Conservation (phyloP, 2,329 filamentous ascomycete species). For the Pseudogymnoascus sp. region DNA sequence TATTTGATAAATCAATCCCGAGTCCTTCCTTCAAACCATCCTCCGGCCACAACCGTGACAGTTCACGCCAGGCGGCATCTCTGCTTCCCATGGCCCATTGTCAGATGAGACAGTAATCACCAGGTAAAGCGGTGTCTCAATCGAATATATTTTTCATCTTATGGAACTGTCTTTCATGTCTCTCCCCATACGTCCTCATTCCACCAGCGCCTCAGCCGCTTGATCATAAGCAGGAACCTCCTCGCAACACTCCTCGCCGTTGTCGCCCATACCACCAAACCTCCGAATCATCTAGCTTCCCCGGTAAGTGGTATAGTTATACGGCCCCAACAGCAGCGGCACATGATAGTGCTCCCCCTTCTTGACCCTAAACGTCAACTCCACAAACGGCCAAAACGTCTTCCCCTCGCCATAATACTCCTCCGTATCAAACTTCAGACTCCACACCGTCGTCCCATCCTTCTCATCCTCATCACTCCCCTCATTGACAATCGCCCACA, state of each 20-base stretch:
- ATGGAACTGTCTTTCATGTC: not conserved
- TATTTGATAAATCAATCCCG: not conserved
- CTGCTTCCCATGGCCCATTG: not conserved
- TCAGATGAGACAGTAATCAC: not conserved
- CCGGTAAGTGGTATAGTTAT: slow-evolving; percentile 74
- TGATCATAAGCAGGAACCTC: not conserved
- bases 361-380: slow-evolving; percentile 43
- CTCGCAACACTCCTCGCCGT: not conserved
- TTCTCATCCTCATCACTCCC: slow-evolving; percentile 12
- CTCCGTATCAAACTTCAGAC: slow-evolving; percentile 63
- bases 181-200: not conserved
- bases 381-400: slow-evolving; percentile 49
- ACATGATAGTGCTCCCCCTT: slow-evolving; percentile 67
- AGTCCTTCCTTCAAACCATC: not conserved
- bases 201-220: not conserved
- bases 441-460: slow-evolving; percentile 43
- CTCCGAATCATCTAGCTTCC: slow-evolving; percentile 32
- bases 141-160: not conserved
- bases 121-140: not conserved
- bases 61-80: not conserved
- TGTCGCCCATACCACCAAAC: not conserved
- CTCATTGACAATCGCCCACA: slow-evolving; percentile 1
- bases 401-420: slow-evolving; percentile 58
- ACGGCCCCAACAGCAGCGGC: slow-evolving; percentile 67
- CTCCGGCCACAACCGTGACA: not conserved